Percentiles rank a stretch among this genome's conserved stretches.
Conservation (phyloP, 768 basidiomycete genomes). For the Naganishia randhawae region DNA sequence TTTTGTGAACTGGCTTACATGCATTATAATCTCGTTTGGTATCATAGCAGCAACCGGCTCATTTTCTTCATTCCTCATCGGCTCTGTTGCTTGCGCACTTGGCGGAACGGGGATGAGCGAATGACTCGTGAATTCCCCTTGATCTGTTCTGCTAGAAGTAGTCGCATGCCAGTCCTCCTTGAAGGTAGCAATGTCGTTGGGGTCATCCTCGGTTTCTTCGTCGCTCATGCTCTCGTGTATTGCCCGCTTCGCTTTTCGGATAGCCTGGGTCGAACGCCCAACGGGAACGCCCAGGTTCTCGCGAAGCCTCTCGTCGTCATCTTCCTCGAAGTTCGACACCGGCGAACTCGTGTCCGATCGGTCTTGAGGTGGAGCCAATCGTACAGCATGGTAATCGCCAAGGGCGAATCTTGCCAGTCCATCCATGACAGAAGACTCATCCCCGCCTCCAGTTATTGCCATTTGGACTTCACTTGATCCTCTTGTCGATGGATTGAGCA, state of each 20-base stretch:
- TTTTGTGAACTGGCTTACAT: slow-evolving; percentile 49
- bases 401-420: not conserved
- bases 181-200: not conserved
- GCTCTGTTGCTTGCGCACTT: not conserved
- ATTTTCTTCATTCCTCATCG: slow-evolving; percentile 26
- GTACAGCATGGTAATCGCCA: not conserved
- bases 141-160: not conserved
- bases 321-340: not conserved
- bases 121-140: not conserved
- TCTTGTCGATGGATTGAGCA: not conserved
- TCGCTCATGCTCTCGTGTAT: not conserved
- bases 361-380: not conserved
- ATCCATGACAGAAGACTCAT: not conserved
- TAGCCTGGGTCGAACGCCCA: not conserved
- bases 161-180: not conserved
- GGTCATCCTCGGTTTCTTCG: not conserved
- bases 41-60: slow-evolving; percentile 50
- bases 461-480: not conserved
- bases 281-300: not conserved
- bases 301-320: not conserved
- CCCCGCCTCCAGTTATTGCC: not conserved
- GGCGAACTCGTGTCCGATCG: not conserved
- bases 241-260: not conserved
- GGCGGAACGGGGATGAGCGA: not conserved
- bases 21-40: slow-evolving; percentile 87